A percentile compares a stretch with the other conserved stretches of the same genome.
phyloP scores from a whole-genome alignment of 2,329 filamentous ascomycete species.

The Aquanectria penicillioides region DNA sequence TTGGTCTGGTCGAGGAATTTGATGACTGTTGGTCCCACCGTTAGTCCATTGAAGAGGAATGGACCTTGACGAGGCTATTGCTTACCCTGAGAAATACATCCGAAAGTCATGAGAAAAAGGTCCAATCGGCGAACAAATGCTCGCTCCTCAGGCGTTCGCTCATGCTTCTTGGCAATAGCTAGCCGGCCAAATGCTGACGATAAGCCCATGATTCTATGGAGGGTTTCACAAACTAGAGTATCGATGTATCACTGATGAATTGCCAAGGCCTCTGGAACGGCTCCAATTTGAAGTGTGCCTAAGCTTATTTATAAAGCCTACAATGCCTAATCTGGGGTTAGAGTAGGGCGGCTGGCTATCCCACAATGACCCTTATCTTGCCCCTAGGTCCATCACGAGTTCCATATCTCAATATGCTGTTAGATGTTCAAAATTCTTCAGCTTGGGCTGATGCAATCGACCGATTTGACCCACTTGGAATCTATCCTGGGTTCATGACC shows the following conservation, averaged over 20 bases:
- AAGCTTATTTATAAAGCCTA: constrained; percentile 11
- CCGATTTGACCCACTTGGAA: background rate
- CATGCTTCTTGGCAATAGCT: constrained; percentile 18
- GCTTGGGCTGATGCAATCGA: background rate
- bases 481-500: background rate
- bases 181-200: constrained; percentile 1
- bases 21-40: background rate
- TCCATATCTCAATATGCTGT: too few species aligned
- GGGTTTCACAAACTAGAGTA: too few species aligned
- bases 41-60: background rate
- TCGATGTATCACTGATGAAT: background rate
- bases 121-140: constrained; percentile 11
- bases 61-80: too few species aligned
- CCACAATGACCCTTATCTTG: background rate
- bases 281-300: background rate
- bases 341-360: background rate
- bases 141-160: constrained; percentile 6
- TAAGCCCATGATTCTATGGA: constrained; percentile 16
- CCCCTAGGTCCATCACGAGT: background rate
- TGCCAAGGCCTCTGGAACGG: background rate
- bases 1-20: constrained; percentile 17
- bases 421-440: background rate
- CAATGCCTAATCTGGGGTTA: too few species aligned
- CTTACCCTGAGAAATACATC: constrained; percentile 17
- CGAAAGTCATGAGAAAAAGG: constrained; percentile 21